Evolutionary conservation across 2,329 filamentous ascomycete genomes (phyloP), one percentile per base, ranked within the genome.

Genomic region (Phaeosphaeria sp.): DNA sequence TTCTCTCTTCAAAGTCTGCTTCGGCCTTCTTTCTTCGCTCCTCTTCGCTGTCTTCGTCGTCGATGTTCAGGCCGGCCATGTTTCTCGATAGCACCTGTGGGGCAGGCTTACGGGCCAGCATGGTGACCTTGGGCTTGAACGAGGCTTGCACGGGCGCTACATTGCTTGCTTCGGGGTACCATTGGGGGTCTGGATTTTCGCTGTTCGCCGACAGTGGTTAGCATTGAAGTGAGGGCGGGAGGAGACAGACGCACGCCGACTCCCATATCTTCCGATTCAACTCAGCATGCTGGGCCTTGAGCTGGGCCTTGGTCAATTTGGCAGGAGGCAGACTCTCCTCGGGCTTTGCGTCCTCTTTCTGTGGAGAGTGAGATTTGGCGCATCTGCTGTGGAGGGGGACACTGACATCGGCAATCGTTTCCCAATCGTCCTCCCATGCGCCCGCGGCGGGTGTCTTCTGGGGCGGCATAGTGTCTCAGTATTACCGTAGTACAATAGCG

Each of bases 371-470:
- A 75, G 68, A 39, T 39, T 15, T 36, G 21, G 58, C 58, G 33
- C 17, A 36, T 22, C 20, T 50, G 54, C n/a, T 23, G 21, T 52
- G 20, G 55, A 39, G 54, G 44, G 50, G 51, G 43, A 48, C 36
- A 56, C 74, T 46, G 81, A 88, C 86, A 79, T 96, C 92, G 56
- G 90, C 92, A 72, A 90, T 85, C 6, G 82, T 79, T 75, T 94
- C 91, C 93, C 93, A 98, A 72, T 97, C 91, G 68, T 96, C 89
- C 63, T 94, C 92, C 94, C 94, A 97, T 20, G 92, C 93, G 75
- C 73, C 73, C 9, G 71, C 72, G 20, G 89, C 77, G 21, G 77
- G 77, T 48, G 66, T 63, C 67, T 82, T 79, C 75, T 79, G 79
- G 15, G 69, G 57, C 20, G 69, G 56, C 71, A 73, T 72, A 13